A percentile compares a stretch with the other conserved stretches of the same genome.
phyloP scores from a whole-genome alignment of 78 protist genomes.

The Anaeramoeba ignava region DNA sequence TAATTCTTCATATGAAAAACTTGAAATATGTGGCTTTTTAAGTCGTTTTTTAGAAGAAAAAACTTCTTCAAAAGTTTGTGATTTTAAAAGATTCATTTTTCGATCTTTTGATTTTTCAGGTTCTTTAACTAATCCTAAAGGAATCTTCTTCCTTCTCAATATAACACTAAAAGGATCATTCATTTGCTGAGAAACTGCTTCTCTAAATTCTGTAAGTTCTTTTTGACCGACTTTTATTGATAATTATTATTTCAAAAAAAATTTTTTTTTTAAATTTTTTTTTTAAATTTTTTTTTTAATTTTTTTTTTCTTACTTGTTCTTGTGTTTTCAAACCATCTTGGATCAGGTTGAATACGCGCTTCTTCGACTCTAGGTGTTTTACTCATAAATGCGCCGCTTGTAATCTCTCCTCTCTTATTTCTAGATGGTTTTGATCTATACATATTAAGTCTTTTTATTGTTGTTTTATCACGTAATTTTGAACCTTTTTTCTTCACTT shows the following conservation, averaged over 20 bases:
- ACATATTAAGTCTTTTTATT: neutral
- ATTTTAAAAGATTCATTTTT: neutral
- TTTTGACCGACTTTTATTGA: neutral
- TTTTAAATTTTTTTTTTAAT: too few relatives aligned
- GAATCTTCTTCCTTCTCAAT: neutral
- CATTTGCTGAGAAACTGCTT: neutral
- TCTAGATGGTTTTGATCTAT: neutral
- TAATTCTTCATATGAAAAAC: neutral
- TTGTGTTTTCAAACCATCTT: neutral
- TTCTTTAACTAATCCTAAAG: neutral
- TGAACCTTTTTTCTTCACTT: too few relatives aligned
- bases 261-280: too few relatives aligned
- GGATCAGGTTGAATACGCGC: neutral
- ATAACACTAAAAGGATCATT: neutral
- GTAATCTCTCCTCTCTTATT: neutral
- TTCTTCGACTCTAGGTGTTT: neutral
- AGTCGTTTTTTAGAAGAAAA: neutral
- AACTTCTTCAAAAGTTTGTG: neutral
- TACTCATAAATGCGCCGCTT: neutral
- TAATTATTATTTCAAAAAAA: too few relatives aligned
- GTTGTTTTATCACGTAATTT: too few relatives aligned
- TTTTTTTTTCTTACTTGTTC: neutral
- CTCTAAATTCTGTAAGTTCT: neutral
- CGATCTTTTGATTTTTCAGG: neutral
- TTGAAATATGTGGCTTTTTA: neutral